Percentiles rank a stretch among this genome's conserved stretches.
phyloP scores from a whole-genome alignment of 305 asterid species.

The Fraxinus platypoda region DNA sequence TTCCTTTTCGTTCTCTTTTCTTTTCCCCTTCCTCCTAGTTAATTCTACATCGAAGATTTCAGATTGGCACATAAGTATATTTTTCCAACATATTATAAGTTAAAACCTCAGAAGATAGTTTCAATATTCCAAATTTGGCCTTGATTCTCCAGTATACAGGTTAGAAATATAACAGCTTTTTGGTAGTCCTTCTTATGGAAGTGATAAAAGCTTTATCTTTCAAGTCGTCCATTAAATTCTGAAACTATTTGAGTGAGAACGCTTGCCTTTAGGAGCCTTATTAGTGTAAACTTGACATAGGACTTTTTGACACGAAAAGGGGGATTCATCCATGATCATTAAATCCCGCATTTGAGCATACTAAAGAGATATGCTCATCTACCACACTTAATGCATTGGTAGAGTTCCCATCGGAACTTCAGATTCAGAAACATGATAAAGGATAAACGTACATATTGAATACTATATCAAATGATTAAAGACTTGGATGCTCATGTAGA shows the following conservation, averaged over 20 bases:
- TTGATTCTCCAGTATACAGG: not conserved
- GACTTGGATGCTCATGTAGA: not conserved
- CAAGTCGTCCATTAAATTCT: not conserved
- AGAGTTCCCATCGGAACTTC: not conserved
- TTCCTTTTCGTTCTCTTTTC: not conserved
- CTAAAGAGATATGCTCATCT: not conserved
- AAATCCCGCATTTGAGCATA: not conserved
- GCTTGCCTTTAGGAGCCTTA: not conserved
- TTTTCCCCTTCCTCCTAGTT: not conserved
- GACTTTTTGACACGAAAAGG: not conserved
- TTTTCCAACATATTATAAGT: not conserved
- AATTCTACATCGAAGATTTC: not conserved
- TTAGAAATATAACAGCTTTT: not conserved
- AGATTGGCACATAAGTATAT: not conserved
- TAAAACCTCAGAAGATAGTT: not conserved
- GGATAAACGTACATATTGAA: not conserved
- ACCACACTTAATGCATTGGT: not conserved
- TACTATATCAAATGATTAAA: not conserved
- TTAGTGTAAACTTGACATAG: not conserved
- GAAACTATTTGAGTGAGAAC: not conserved
- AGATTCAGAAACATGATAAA: not conserved
- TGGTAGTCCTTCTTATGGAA: not conserved
- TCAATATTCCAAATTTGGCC: not conserved
- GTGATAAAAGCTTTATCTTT: not conserved
- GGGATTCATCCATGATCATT: not conserved